These are phyloP conservation scores for Mycena crocata DNA, from an alignment of 768 basidiomycete species.

Conservation along the genomic window DNA sequence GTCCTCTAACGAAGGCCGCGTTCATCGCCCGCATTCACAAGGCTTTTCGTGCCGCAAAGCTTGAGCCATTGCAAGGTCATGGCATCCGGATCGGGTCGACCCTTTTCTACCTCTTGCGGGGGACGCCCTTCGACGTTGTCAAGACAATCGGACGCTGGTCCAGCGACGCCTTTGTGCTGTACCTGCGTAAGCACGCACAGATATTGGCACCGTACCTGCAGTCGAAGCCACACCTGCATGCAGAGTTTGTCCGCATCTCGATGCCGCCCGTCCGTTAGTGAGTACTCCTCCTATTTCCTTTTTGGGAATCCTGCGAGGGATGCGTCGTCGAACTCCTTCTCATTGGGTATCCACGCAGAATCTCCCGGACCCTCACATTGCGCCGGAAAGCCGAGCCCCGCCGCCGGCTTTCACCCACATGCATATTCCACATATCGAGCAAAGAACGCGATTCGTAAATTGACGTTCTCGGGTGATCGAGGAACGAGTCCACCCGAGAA, in stretches of 20 bases:
- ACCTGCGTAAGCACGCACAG: slow-evolving; percentile 42
- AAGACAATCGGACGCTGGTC: slow-evolving; percentile 47
- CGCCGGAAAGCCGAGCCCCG: too few species aligned
- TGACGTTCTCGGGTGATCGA: too few species aligned
- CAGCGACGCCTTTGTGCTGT: slow-evolving; percentile 41
- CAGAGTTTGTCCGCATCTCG: slow-evolving; percentile 1
- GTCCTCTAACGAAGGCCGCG: neutral
- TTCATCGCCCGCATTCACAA: neutral
- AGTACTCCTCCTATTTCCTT: slow-evolving; percentile 25
- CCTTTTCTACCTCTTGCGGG: too few species aligned
- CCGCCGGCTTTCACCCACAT: too few species aligned
- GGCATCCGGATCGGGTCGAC: slow-evolving; percentile 1
- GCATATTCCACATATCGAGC: too few species aligned
- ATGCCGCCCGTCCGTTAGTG: slow-evolving; percentile 26
- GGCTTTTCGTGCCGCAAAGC: neutral
- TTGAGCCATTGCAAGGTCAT: neutral
- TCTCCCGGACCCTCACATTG: too few species aligned
- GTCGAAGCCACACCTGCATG: slow-evolving; percentile 26
- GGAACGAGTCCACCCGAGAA: too few species aligned
- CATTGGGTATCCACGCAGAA: too few species aligned
- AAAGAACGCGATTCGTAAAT: too few species aligned
- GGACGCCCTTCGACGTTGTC: slow-evolving; percentile 40
- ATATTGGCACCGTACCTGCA: slow-evolving; percentile 36
- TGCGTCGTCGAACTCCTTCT: too few species aligned
- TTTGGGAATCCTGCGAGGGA: too few species aligned